These are phyloP conservation scores for Phytophthora litchii DNA, from an alignment of 352 stramenopile species.

Conservation along the genomic window DNA sequence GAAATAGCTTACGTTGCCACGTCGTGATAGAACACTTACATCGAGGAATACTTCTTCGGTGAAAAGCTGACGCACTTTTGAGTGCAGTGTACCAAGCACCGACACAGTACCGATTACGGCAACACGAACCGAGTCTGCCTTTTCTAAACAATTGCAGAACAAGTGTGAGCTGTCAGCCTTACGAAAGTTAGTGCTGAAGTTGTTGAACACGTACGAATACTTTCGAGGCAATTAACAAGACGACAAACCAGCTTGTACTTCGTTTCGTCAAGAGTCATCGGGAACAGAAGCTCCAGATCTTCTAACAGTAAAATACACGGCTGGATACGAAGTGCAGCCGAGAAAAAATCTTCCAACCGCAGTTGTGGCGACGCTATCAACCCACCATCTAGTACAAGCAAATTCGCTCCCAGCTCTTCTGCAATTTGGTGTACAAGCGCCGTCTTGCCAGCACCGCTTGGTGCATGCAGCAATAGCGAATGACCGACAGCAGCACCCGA, in stretches of 20 bases:
- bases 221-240: conserved; percentile 61
- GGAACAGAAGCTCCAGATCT: conserved; percentile 81
- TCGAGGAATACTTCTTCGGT: conserved; percentile 75
- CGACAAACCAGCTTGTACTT: conserved; percentile 76
- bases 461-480: conserved; percentile 68
- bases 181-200: background rate
- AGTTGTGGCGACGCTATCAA: conserved; percentile 60
- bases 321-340: conserved; percentile 71
- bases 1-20: background rate
- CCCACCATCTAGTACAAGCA: conserved; percentile 69
- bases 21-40: conserved; percentile 35
- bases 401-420: conserved; percentile 48
- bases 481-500: conserved; percentile 20
- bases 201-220: conserved; percentile 48
- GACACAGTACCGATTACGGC: conserved; percentile 73
- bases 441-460: conserved; percentile 77
- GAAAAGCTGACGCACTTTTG: conserved; percentile 77
- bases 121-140: conserved; percentile 36
- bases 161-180: background rate
- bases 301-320: conserved; percentile 73
- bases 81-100: conserved; percentile 54
- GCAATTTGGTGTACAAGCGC: conserved; percentile 65
- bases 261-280: conserved; percentile 63
- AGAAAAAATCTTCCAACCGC: conserved; percentile 69
- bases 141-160: conserved; percentile 27